Evolutionary conservation across 2,329 filamentous ascomycete species (phyloP).

Genomic region (Pseudocercospora crystallina): DNA sequence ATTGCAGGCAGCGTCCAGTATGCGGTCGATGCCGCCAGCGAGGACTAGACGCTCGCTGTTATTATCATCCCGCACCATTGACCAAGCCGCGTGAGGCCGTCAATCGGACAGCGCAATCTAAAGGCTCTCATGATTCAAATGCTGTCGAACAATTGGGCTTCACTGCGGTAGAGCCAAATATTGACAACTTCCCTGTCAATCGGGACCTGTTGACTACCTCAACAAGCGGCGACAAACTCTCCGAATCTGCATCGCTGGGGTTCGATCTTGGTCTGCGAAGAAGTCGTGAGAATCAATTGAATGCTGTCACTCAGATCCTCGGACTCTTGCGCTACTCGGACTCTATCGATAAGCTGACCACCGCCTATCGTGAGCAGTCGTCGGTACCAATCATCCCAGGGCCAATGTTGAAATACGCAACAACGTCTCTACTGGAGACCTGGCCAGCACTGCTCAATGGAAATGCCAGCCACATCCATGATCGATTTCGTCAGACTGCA

Average conservation of each 20-base stretch:
- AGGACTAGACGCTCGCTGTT: slow-evolving; percentile 11
- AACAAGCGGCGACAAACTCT: too few species aligned
- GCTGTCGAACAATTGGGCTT: too few species aligned
- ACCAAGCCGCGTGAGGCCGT: slow-evolving; percentile 7
- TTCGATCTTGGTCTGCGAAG: too few species aligned
- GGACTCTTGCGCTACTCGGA: neutral
- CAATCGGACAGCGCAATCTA: too few species aligned
- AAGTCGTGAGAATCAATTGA: too few species aligned
- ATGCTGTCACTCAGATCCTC: too few species aligned
- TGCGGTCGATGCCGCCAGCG: slow-evolving; percentile 19
- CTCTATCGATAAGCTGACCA: neutral
- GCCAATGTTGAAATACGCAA: neutral
- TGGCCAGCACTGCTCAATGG: neutral
- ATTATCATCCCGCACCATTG: slow-evolving; percentile 22
- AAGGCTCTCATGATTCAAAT: too few species aligned
- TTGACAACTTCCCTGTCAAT: too few species aligned
- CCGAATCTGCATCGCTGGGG: too few species aligned
- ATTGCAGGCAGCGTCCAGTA: slow-evolving; percentile 5
- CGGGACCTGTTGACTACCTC: too few species aligned
- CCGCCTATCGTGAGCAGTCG: neutral
- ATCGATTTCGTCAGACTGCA: neutral
- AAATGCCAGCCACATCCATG: neutral
- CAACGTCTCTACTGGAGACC: slow-evolving; percentile 2
- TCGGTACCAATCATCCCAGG: slow-evolving; percentile 7
- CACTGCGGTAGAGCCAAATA: too few species aligned